Conservation (phyloP, 768 basidiomycete genomes). For the Collybiopsis confluens region DNA sequence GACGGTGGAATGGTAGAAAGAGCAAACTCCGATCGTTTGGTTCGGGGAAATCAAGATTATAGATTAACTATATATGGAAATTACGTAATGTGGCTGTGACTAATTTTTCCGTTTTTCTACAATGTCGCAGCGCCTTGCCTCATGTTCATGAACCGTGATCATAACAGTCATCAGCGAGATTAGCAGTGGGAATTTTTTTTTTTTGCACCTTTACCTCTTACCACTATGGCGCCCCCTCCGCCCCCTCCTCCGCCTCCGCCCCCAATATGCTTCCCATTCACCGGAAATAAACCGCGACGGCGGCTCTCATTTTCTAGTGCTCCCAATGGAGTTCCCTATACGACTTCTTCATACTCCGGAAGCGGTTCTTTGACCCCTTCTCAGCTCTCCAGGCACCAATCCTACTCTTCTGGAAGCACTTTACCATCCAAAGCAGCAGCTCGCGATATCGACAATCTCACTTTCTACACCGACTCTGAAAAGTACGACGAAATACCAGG, state of each 20-base stretch:
- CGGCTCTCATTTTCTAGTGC: slow-evolving; percentile 46
- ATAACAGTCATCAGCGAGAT: no score
- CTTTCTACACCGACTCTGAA: slow-evolving; percentile 61
- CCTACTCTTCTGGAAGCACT: slow-evolving; percentile 41
- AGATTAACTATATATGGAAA: no score
- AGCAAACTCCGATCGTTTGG: no score
- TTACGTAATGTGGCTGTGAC: no score
- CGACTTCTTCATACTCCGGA: slow-evolving; percentile 21
- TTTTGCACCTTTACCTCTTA: slow-evolving; percentile 17
- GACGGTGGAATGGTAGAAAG: no score
- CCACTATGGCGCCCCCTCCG: slow-evolving; percentile 46
- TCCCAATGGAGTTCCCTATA: slow-evolving; percentile 8
- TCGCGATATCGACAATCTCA: slow-evolving; percentile 37
- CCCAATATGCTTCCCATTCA: slow-evolving; percentile 60
- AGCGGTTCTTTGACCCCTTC: slow-evolving; percentile 14
- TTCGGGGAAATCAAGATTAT: no score
- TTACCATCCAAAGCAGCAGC: slow-evolving; percentile 24
- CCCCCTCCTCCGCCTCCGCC: slow-evolving; percentile 55
- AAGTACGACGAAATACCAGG: slow-evolving; percentile 46
- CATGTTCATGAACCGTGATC: no score
- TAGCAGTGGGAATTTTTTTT: background rate
- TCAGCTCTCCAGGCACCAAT: slow-evolving; percentile 32
- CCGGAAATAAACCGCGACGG: slow-evolving; percentile 42
- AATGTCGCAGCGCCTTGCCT: no score
- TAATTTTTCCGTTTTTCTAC: no score